Evolutionary conservation across 805 yeast genomes (phyloP).

Genomic region (Saccharomycopsis olivae): DNA sequence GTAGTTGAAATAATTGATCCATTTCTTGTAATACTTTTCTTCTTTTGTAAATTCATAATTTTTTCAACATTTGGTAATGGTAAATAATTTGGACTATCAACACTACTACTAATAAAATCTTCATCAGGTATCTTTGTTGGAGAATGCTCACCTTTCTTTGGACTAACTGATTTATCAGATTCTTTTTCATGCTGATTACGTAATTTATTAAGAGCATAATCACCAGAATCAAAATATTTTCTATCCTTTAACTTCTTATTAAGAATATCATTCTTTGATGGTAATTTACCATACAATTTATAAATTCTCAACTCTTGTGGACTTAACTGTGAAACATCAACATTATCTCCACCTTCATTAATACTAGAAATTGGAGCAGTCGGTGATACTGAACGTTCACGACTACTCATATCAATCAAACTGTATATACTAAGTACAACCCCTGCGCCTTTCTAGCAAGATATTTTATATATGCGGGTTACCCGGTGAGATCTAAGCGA

Average conservation of each 20-base stretch:
- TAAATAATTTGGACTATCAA: slow-evolving; percentile 8
- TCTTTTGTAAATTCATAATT: slow-evolving; percentile 15
- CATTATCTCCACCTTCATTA: slow-evolving; percentile 10
- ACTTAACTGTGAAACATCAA: slow-evolving; percentile 47
- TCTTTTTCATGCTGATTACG: slow-evolving; percentile 7
- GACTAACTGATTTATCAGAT: neutral
- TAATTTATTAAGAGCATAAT: slow-evolving; percentile 62
- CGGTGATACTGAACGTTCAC: slow-evolving; percentile 16
- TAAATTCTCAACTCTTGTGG: slow-evolving; percentile 76
- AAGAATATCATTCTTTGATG: slow-evolving; percentile 67
- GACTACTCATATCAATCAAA: no score
- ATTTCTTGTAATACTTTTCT: slow-evolving; percentile 17
- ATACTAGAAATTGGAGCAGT: slow-evolving; percentile 10
- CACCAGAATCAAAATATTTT: slow-evolving; percentile 90
- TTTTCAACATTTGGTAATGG: slow-evolving; percentile 18
- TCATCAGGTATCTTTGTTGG: slow-evolving; percentile 18
- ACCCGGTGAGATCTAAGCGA: no score
- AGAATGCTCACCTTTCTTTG: neutral
- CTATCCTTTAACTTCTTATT: slow-evolving; percentile 73
- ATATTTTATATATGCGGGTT: no score
- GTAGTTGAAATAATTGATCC: slow-evolving; percentile 17
- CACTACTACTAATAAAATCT: slow-evolving; percentile 15
- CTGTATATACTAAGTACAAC: no score
- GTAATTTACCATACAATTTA: slow-evolving; percentile 77
- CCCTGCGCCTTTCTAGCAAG: no score